These are phyloP conservation scores for Pythium oligandrum DNA, from an alignment of 352 stramenopile species.

Conservation along the genomic window DNA sequence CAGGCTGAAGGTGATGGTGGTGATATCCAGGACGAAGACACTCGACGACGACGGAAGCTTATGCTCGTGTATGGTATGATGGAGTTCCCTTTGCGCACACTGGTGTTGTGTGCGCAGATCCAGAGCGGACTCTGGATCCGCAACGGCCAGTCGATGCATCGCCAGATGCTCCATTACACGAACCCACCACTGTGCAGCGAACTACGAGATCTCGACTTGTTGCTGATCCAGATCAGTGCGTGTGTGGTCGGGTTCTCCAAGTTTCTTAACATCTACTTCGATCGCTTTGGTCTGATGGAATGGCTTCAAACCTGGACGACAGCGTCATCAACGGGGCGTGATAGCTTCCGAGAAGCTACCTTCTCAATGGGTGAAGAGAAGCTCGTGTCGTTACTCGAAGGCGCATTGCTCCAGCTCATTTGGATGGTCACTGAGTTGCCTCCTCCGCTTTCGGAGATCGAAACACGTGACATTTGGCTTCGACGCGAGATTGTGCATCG, in stretches of 20 bases:
- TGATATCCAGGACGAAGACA: conserved; percentile 19
- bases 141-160: conserved; percentile 81
- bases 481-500: conserved; percentile 87
- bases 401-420: conserved; percentile 77
- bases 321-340: conserved; percentile 24
- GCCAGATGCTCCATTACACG: conserved; percentile 77
- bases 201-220: conserved; percentile 68
- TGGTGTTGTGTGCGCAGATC: conserved; percentile 75
- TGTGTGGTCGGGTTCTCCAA: conserved; percentile 54
- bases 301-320: conserved; percentile 64
- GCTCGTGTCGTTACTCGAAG: conserved; percentile 61
- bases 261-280: conserved; percentile 78
- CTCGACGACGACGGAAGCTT: conserved; percentile 39
- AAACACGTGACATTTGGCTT: conserved; percentile 58
- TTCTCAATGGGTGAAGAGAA: conserved; percentile 54
- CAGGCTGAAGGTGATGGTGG: conserved; percentile 8
- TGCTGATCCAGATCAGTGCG: conserved; percentile 64
- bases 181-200: conserved; percentile 68
- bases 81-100: conserved; percentile 71
- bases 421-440: conserved; percentile 86
- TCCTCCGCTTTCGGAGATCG: conserved; percentile 50
- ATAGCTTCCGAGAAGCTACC: conserved; percentile 34
- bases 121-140: conserved; percentile 79
- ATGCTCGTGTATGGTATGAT: conserved; percentile 68
- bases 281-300: conserved; percentile 72